Percentiles rank a stretch among this genome's conserved stretches.
These are phyloP conservation scores for Entonaema liquescens DNA, from an alignment of 495 filamentous ascomycete genomes.

Conservation along the genomic window DNA sequence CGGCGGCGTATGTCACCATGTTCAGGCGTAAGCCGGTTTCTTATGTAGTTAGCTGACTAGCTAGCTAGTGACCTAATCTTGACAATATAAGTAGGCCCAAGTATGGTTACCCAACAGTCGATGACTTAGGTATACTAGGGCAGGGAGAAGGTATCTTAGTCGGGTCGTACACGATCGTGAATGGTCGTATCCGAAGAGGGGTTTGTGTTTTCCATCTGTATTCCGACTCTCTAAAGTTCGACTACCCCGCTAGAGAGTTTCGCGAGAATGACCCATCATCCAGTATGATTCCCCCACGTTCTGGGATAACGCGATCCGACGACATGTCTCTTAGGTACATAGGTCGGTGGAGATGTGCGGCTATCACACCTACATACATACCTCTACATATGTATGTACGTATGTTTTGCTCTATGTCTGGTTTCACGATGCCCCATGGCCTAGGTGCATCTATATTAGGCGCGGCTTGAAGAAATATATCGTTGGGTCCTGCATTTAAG, in stretches of 20 bases:
- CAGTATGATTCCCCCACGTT: slow-evolving; percentile 51
- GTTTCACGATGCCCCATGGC: slow-evolving; percentile 3
- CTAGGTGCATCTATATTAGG: slow-evolving; percentile 12
- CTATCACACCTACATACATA: slow-evolving; percentile 15
- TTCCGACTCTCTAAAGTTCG: slow-evolving; percentile 29
- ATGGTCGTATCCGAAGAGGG: slow-evolving; percentile 39
- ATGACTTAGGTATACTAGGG: background rate
- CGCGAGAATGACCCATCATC: slow-evolving; percentile 41
- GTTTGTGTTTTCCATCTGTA: slow-evolving; percentile 29
- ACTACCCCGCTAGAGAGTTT: slow-evolving; percentile 43
- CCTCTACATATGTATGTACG: slow-evolving; percentile 8
- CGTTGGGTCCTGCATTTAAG: slow-evolving; percentile 24
- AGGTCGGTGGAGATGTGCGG: slow-evolving; percentile 34
- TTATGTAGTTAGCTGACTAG: background rate
- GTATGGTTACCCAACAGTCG: slow-evolving; percentile 17
- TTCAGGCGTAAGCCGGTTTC: slow-evolving; percentile 19
- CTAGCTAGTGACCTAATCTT: slow-evolving; percentile 14
- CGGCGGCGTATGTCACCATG: slow-evolving; percentile 14
- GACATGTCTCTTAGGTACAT: slow-evolving; percentile 22
- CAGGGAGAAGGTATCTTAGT: slow-evolving; percentile 5
- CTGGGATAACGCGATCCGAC: slow-evolving; percentile 42
- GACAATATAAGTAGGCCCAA: slow-evolving; percentile 12
- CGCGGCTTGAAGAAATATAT: slow-evolving; percentile 13
- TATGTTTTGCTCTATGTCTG: slow-evolving; percentile 17
- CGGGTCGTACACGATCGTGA: slow-evolving; percentile 33